phyloP scores from a whole-genome alignment of 75 land plant species.

The Azolla pinnata region DNA sequence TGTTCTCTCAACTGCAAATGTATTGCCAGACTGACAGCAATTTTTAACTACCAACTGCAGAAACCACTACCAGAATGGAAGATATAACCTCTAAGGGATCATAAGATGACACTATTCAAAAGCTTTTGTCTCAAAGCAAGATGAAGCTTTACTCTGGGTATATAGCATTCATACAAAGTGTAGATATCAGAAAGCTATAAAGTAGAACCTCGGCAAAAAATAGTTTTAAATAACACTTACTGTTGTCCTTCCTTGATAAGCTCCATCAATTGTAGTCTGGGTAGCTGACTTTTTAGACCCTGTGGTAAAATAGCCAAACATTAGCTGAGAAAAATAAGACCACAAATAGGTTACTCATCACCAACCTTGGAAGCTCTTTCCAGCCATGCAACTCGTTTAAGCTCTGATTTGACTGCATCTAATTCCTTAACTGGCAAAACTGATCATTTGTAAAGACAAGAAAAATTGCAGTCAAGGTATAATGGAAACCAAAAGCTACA shows the following conservation, averaged over 20 bases:
- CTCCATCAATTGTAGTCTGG: background rate
- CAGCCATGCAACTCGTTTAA: conserved; percentile 14
- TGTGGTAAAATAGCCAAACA: background rate
- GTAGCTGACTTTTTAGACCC: background rate
- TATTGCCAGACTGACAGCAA: too few relatives aligned
- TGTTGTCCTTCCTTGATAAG: background rate
- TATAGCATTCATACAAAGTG: too few relatives aligned
- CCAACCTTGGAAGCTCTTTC: conserved; percentile 16
- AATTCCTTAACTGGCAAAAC: conserved; percentile 6
- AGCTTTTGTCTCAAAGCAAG: too few relatives aligned
- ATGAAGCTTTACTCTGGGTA: too few relatives aligned
- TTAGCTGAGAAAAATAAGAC: background rate
- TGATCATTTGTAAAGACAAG: background rate
- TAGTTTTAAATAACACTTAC: background rate
- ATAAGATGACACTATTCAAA: too few relatives aligned
- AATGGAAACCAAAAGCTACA: background rate
- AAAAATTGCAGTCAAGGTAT: background rate
- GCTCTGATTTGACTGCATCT: conserved; percentile 1
- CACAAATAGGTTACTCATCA: background rate
- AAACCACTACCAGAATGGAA: too few relatives aligned
- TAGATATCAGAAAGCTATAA: too few relatives aligned
- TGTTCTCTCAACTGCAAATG: too few relatives aligned
- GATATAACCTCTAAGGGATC: too few relatives aligned
- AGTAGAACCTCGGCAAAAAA: background rate
- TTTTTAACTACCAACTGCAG: too few relatives aligned